Base-by-base conservation (phyloP, 164 flowering plant species). In the Dillenia turbinata region DNA sequence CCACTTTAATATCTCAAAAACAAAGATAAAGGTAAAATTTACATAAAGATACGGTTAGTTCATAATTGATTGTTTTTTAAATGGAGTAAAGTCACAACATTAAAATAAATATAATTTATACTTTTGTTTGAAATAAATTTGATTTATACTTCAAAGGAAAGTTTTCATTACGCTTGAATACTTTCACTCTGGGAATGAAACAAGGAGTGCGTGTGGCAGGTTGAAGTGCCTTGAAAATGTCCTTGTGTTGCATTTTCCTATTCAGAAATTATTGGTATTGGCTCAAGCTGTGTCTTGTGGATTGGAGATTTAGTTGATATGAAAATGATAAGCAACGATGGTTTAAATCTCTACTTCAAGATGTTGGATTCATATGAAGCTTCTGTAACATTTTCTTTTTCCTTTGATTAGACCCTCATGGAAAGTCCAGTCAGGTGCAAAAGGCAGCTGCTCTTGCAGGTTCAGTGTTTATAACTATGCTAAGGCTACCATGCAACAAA, bases 241-340 rank as follows among this genome's bases (percentile, higher is more conserved):
- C 69, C 73, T 48, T 71, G 73, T 40, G 55, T 53, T 6, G 72
- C 70, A 9, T 76, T 67, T 51, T 40, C 75, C 5, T 61, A 50
- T 52, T 22, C 58, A 33, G 56, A 73, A 46, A 57, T 70, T 3
- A 64, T 47, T 40, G 40, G 54, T 3, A 63, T 59, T 15, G 74
- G 66, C 12, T 63, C 63, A 52, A 75, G 77, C 8, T 77, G 80
- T 57, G 10, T 71, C 16, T 44, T 62, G 0, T 71, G 77, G 72
- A 65, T 56, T 46, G 69, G 49, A 10, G 70, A 73, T 9, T 43
- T 77, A 44, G 47, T 62, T 15, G 80, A 77, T 47, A 15, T 67
- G 9, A 24, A 52, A 44, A n/a, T 9, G n/a, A 5, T 33, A 33
- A 5, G 40, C 40, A 33, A 26, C 33, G 33, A 5, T 33, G 40